Percentiles rank a stretch among this genome's conserved stretches.
Evolutionary conservation across 2,329 filamentous ascomycete genomes (phyloP).

Genomic region (Trichoderma breve): DNA sequence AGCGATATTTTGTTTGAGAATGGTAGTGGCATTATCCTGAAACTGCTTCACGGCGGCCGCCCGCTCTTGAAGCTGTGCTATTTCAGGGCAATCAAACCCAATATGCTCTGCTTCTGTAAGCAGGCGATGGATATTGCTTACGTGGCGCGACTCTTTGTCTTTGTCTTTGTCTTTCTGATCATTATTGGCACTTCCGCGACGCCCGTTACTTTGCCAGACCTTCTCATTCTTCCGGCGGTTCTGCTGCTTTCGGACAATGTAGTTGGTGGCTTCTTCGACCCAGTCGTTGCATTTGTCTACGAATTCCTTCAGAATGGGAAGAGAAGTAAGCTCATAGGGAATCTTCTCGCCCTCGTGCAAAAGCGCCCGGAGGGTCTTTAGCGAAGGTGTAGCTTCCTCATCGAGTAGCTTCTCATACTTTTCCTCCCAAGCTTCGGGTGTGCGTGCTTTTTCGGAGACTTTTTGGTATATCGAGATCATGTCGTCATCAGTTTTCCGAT

Average conservation of each 20-base stretch:
- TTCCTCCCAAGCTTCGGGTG: conserved; percentile 85
- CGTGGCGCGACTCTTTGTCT: conserved; percentile 79
- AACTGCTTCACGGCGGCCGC: conserved; percentile 82
- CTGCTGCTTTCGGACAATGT: conserved; percentile 95
- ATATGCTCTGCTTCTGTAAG: conserved; percentile 80
- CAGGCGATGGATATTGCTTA: conserved; percentile 83
- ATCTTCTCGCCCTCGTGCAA: conserved; percentile 95
- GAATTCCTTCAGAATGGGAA: conserved; percentile 79
- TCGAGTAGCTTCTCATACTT: conserved; percentile 84
- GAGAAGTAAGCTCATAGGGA: conserved; percentile 79
- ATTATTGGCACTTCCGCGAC: conserved; percentile 53
- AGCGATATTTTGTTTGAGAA: conserved; percentile 63
- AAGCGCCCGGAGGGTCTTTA: conserved; percentile 81
- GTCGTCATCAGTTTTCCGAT: conserved; percentile 71
- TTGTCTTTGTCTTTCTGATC: conserved; percentile 44
- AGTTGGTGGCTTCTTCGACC: conserved; percentile 95
- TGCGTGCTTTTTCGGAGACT: conserved; percentile 78
- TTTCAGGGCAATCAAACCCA: conserved; percentile 91
- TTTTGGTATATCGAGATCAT: conserved; percentile 68
- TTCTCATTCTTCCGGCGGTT: conserved; percentile 95
- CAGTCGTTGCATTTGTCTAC: conserved; percentile 97
- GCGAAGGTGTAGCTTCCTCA: conserved; percentile 77
- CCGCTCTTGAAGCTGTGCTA: conserved; percentile 79
- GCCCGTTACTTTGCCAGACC: conserved; percentile 70
- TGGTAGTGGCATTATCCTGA: conserved; percentile 69